Percentiles rank a stretch among this genome's conserved stretches.
These are phyloP conservation scores for Alternaria ethzedia DNA, from an alignment of 2,329 filamentous ascomycete genomes.

Conservation along the genomic window DNA sequence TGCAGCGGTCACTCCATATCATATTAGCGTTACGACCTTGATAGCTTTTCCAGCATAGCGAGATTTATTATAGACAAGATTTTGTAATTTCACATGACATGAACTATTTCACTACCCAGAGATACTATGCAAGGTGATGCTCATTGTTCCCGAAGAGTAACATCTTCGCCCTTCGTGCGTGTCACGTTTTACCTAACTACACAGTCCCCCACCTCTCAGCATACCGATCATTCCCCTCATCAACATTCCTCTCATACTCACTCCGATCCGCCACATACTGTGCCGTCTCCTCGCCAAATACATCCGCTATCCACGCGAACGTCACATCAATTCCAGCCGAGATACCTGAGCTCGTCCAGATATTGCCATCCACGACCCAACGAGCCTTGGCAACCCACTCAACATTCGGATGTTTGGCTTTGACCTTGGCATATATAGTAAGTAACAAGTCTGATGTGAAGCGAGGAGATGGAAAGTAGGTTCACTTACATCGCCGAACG, in stretches of 20 bases:
- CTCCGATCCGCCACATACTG: constrained; percentile 56
- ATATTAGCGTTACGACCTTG: neutral
- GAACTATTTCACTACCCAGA: neutral
- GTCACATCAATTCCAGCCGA: constrained; percentile 68
- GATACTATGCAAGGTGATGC: neutral
- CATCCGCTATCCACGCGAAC: constrained; percentile 62
- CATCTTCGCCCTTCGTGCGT: neutral
- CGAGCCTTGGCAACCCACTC: constrained; percentile 67
- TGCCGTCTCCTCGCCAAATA: constrained; percentile 62
- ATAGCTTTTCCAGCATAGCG: constrained; percentile 4
- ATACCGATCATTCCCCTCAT: constrained; percentile 63
- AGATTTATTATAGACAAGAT: neutral
- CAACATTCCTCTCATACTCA: constrained; percentile 65
- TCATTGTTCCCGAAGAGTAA: neutral
- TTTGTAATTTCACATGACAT: neutral
- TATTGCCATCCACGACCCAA: constrained; percentile 69
- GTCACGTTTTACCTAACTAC: neutral
- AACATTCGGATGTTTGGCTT: constrained; percentile 57
- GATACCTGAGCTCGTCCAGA: constrained; percentile 71
- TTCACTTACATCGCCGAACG: constrained; percentile 51
- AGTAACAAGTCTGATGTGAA: neutral
- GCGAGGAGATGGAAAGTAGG: neutral
- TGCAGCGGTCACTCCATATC: neutral
- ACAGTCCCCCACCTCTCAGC: constrained; percentile 48
- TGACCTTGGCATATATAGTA: constrained; percentile 42